Evolutionary conservation across 176 grass and related monocot genomes (phyloP), one percentile per base, ranked within the genome.

Genomic region (Carex myosuroides): DNA sequence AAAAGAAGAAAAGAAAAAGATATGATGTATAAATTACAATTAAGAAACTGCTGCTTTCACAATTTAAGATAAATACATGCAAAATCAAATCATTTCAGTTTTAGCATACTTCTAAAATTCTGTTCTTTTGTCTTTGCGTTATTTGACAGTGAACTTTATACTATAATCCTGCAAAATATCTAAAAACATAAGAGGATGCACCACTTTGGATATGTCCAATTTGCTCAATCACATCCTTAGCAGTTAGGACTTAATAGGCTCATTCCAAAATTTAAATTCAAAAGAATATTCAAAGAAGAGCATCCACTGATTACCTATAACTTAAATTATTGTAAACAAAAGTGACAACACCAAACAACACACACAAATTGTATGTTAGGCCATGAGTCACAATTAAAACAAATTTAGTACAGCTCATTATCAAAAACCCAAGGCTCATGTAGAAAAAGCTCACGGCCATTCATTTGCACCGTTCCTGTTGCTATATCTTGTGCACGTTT

Each of bases 341-440:
- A 24, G 13, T 32, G 32, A 73, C 41, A 44, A 18, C 10, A 50
- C 16, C 32, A 21, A 82, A 62, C 2, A 64, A 16, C 57, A 56
- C 16, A 48, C n/a, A 81, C 14, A 42, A 12, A 62, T 61, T 81
- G 39, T 24, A 64, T 5, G 10, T 44, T 64, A 22, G 55, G 41
- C 35, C 24, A 62, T 16, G 22, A 20, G 56, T 61, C 57, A 3
- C 20, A 30, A 69, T 42, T 35, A 33, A 29, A 16, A 30, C 30
- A 32, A 56, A 79, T 48, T 94, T 70, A 97, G 80, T 92, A 97
- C 37, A 64, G 86, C 44, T 78, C 64, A 26, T 92, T 97, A 90
- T 92, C 94, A 52, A 97, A 97, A 48, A 92, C 92, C 90, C 90
- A 92, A 48, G 90, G 94, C 44, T 97, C 90, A 20, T 89, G 88